Conservation (phyloP, 345 rosid species). For the Bruguiera sexangula region DNA sequence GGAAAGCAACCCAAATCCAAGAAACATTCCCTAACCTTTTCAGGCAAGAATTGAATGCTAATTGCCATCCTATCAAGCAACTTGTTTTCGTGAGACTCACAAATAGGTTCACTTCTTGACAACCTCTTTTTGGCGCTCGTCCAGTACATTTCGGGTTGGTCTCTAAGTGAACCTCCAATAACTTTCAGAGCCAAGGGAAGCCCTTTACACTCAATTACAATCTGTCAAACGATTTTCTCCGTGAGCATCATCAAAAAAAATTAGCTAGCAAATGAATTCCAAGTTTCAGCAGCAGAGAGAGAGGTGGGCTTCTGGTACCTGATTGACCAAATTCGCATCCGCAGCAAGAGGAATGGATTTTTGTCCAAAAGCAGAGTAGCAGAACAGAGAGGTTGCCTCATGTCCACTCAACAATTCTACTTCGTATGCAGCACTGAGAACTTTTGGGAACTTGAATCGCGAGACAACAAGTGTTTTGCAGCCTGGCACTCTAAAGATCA, state of each 20-base stretch:
- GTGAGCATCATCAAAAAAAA: constrained; percentile 9
- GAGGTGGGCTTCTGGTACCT: constrained; percentile 38
- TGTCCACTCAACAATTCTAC: constrained; percentile 61
- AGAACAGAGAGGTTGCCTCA: constrained; percentile 67
- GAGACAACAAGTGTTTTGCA: constrained; percentile 77
- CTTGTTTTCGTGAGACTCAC: constrained; percentile 65
- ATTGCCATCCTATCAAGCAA: constrained; percentile 73
- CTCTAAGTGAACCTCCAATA: constrained; percentile 73
- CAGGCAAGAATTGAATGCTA: constrained; percentile 49
- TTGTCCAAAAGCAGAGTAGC: constrained; percentile 69
- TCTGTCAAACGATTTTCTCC: constrained; percentile 33
- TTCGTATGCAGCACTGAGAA: constrained; percentile 37
- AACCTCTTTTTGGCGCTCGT: constrained; percentile 57
- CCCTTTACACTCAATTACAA: constrained; percentile 81
- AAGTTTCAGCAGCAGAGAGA: not conserved
- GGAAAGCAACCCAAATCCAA: constrained; percentile 93
- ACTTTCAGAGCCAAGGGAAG: constrained; percentile 96
- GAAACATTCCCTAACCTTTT: constrained; percentile 64
- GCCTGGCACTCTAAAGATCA: constrained; percentile 48
- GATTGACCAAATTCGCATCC: constrained; percentile 50
- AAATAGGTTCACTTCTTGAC: constrained; percentile 65
- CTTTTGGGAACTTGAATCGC: constrained; percentile 50
- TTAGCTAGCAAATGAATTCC: not conserved
- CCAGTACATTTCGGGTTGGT: constrained; percentile 65
- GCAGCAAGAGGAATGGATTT: constrained; percentile 52